phyloP scores from a whole-genome alignment of 2,329 filamentous ascomycete species.

The Dothideomycetes sp. region DNA sequence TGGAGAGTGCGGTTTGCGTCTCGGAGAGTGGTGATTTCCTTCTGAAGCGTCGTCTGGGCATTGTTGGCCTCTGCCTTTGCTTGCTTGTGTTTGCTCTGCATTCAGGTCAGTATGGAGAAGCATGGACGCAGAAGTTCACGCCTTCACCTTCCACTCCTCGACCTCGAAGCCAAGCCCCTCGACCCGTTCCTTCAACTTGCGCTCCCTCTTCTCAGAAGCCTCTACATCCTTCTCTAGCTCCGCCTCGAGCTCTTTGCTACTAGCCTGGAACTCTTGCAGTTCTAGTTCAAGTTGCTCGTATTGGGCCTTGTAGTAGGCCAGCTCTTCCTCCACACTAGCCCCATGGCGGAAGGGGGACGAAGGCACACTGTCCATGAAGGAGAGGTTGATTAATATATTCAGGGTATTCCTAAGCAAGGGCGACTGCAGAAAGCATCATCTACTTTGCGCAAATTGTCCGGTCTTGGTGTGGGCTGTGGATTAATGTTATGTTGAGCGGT shows the following conservation, averaged over 20 bases:
- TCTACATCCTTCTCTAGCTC: slow-evolving; percentile 96
- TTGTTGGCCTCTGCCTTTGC: slow-evolving; percentile 78
- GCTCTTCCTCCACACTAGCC: slow-evolving; percentile 53
- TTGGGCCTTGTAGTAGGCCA: slow-evolving; percentile 91
- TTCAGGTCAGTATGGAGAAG: slow-evolving; percentile 6
- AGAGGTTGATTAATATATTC: too few relatives aligned
- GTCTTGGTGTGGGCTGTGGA: too few relatives aligned
- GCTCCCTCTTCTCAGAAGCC: slow-evolving; percentile 85
- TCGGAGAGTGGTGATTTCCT: slow-evolving; percentile 86
- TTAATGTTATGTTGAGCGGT: too few relatives aligned
- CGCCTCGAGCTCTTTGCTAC: slow-evolving; percentile 84
- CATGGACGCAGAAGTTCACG: slow-evolving; percentile 15
- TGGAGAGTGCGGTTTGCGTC: slow-evolving; percentile 74
- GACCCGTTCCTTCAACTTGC: slow-evolving; percentile 73
- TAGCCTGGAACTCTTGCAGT: slow-evolving; percentile 85
- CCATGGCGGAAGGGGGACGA: slow-evolving; percentile 26
- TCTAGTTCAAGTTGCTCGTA: slow-evolving; percentile 89
- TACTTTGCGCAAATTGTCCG: too few relatives aligned
- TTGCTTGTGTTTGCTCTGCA: slow-evolving; percentile 87
- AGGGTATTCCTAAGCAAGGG: too few relatives aligned
- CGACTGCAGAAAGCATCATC: too few relatives aligned
- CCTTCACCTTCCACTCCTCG: slow-evolving; percentile 91
- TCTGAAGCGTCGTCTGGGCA: slow-evolving; percentile 79
- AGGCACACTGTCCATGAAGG: slow-evolving; percentile 16
- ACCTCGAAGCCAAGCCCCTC: slow-evolving; percentile 79